Evolutionary conservation across 345 rosid species (phyloP).

Genomic region (Eucalyptus globulus): DNA sequence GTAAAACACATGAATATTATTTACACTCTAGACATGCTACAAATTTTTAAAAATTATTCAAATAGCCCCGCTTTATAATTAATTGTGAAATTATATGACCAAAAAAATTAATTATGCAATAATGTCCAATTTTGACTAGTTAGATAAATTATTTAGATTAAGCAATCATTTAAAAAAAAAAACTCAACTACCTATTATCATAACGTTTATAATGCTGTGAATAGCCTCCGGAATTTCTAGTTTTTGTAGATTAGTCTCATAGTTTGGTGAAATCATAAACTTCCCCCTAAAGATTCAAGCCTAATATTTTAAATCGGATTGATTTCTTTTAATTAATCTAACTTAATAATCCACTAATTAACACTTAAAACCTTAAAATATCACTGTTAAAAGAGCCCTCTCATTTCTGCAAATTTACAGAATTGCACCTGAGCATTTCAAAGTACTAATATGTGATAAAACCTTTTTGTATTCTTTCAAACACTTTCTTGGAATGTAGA

Average conservation of each 20-base stretch:
- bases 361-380: neutral
- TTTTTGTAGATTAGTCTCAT: neutral
- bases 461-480: neutral
- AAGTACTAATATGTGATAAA: neutral
- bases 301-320: neutral
- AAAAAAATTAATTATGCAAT: no score
- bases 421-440: neutral
- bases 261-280: neutral
- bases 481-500: no score
- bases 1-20: neutral
- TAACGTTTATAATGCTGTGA: neutral
- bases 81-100: no score
- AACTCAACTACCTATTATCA: neutral
- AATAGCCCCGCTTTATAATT: no score
- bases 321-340: neutral
- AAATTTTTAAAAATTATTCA: no score
- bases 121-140: no score
- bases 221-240: neutral
- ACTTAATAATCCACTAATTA: neutral
- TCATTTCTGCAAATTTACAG: neutral
- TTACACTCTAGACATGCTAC: no score
- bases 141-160: no score
- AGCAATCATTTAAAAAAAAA: neutral
- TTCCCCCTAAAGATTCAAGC: neutral
- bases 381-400: neutral